phyloP scores from a whole-genome alignment of 2,329 filamentous ascomycete genomes.

The Ascochyta clinopodiicola region DNA sequence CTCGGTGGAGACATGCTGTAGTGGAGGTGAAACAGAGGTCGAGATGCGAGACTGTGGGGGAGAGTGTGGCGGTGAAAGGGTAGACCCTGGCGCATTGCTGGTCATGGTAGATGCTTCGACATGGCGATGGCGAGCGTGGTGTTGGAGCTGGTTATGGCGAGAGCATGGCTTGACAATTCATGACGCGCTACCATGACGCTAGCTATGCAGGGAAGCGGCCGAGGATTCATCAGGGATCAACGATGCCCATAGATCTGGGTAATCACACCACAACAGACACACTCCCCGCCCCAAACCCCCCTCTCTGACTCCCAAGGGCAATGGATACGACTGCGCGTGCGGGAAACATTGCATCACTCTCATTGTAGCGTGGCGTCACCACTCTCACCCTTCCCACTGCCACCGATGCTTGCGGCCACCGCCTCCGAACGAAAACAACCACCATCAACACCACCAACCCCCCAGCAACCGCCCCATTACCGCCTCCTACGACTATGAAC shows the following conservation, averaged over 20 bases:
- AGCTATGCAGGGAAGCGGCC: constrained; percentile 23
- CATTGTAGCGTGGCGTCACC: constrained; percentile 8
- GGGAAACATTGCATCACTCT: background rate
- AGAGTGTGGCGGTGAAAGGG: constrained; percentile 20
- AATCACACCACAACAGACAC: constrained; percentile 31
- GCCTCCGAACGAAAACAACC: constrained; percentile 12
- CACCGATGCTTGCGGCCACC: constrained; percentile 9
- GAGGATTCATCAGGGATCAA: constrained; percentile 20
- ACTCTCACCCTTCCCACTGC: constrained; percentile 27
- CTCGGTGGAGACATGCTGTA: constrained; percentile 21
- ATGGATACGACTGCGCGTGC: constrained; percentile 6
- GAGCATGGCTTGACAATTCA: constrained; percentile 15
- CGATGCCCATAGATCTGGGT: constrained; percentile 19
- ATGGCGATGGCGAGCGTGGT: constrained; percentile 15
- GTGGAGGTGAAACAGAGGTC: background rate
- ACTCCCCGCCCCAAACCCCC: constrained; percentile 19
- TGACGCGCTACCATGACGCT: constrained; percentile 29
- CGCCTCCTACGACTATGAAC: constrained; percentile 40
- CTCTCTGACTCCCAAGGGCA: constrained; percentile 14
- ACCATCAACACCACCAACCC: constrained; percentile 23
- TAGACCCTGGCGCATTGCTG: constrained; percentile 21
- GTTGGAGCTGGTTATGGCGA: constrained; percentile 9
- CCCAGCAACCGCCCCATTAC: constrained; percentile 37
- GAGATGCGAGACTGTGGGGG: constrained; percentile 16
- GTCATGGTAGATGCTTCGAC: constrained; percentile 34